Base-by-base conservation (phyloP, 106 monocot species). In the Alisma plantagoaquatica region DNA sequence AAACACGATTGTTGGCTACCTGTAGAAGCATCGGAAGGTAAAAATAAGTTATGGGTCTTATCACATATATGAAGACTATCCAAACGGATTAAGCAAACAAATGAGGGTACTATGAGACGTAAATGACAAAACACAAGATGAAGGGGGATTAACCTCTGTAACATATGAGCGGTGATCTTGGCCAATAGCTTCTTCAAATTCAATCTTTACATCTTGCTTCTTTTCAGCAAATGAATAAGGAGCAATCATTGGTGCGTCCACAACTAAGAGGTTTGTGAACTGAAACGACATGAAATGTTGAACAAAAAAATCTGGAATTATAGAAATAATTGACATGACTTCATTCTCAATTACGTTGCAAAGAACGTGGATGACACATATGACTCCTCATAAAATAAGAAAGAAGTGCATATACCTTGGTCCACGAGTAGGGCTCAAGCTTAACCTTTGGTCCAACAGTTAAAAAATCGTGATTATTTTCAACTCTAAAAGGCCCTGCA, bases 141-240 rank as follows among this genome's bases (percentile, higher is more conserved):
- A 38, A 38, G 14, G 14, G 14, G 35, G 14, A 7, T 14, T 38
- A 6, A 38, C 35, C 35, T 38, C 35, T 38, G 35, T 7, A 38
- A 14, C 35, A 38, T 7, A 38, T 6, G 35, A 7, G 35, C 9
- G 35, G n/a, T n/a, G n/a, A 6, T 14, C 6, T 38, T 38, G 9
- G 35, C 35, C 14, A 14, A 38, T 38, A 14, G 14, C 14, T 38
- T 38, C 35, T 7, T 38, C 35, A 7, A 6, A 6, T 38, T 14
- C 35, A 38, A 38, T 38, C 14, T 38, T 6, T 6, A 38, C 6
- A 14, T 46, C 68, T 23, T 68, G 46, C 10, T 30, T 25, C 24
- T 23, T 41, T 2, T 77, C 71, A 60, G 67, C 58, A 59, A 73
- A 78, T 23, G 77, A 77, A 17, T 77, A 77, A 26, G 72, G 72